phyloP scores from a whole-genome alignment of 1,284 basidiomycete species.

The Ganoderma meredithae region DNA sequence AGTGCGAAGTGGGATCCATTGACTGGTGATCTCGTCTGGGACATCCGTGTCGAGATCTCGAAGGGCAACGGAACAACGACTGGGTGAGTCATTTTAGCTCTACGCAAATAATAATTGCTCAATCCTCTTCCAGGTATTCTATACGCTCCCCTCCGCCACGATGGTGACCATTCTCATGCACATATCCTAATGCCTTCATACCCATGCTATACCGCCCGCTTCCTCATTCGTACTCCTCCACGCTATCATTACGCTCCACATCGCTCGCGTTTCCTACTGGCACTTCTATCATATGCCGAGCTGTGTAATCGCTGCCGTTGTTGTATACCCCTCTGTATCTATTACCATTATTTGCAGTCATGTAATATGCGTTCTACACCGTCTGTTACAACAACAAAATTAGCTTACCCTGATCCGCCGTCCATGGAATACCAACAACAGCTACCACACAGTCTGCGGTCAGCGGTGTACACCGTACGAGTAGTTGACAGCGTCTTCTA shows the following conservation, averaged over 20 bases:
- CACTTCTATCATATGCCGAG: slow-evolving; percentile 5
- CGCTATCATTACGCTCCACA: slow-evolving; percentile 28
- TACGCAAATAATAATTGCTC: background rate
- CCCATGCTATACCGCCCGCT: background rate
- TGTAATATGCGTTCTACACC: slow-evolving; percentile 23
- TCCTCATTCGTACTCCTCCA: background rate
- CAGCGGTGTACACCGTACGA: slow-evolving; percentile 12
- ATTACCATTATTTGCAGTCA: slow-evolving; percentile 16
- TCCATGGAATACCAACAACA: background rate
- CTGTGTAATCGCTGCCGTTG: slow-evolving; percentile 14
- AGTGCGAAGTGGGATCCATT: slow-evolving; percentile 67
- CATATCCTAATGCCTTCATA: background rate
- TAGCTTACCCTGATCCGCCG: background rate
- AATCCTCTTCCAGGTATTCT: slow-evolving; percentile 28
- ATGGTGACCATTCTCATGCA: slow-evolving; percentile 45
- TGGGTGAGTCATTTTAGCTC: slow-evolving; percentile 52
- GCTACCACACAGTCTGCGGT: background rate
- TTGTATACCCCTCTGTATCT: slow-evolving; percentile 32
- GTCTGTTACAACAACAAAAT: background rate
- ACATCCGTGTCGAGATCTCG: slow-evolving; percentile 86
- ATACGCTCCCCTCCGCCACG: slow-evolving; percentile 58
- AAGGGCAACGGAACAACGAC: slow-evolving; percentile 83
- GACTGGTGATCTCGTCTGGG: slow-evolving; percentile 81
- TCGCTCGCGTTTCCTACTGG: slow-evolving; percentile 13
- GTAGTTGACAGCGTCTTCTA: slow-evolving; percentile 32